These are phyloP conservation scores for Ogataea saltuana DNA, from an alignment of 805 yeast genomes.

Conservation along the genomic window DNA sequence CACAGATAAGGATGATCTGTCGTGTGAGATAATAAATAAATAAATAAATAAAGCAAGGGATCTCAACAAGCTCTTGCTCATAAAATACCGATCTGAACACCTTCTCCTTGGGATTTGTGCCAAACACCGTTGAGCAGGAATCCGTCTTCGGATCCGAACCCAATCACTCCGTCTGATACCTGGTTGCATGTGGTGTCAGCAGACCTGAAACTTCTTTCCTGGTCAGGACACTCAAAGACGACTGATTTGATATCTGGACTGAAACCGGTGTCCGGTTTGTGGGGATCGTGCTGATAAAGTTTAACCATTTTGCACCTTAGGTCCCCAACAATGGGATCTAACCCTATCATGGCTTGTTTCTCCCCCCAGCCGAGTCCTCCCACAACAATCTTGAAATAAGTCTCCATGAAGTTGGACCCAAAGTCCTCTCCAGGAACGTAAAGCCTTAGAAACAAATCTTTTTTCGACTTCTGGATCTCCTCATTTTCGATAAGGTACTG, in stretches of 20 bases:
- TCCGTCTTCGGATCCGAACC: slow-evolving; percentile 39
- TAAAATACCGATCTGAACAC: slow-evolving; percentile 15
- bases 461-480: slow-evolving; percentile 31
- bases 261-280: background rate
- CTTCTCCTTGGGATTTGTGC: slow-evolving; percentile 37
- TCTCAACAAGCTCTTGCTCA: too few species aligned
- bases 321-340: slow-evolving; percentile 55
- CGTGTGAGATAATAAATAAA: too few species aligned
- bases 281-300: slow-evolving; percentile 22
- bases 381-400: slow-evolving; percentile 56
- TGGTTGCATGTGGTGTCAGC: slow-evolving; percentile 6
- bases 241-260: slow-evolving; percentile 5
- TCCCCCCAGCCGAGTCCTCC: slow-evolving; percentile 82
- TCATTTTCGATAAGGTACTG: slow-evolving; percentile 49
- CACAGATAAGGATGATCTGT: background rate
- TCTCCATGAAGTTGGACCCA: slow-evolving; percentile 19
- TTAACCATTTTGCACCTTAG: slow-evolving; percentile 24
- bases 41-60: background rate
- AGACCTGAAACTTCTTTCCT: slow-evolving; percentile 14
- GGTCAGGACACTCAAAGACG: slow-evolving; percentile 29
- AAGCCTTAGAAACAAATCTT: slow-evolving; percentile 27
- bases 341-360: slow-evolving; percentile 62
- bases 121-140: slow-evolving; percentile 30
- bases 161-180: slow-evolving; percentile 26
- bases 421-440: slow-evolving; percentile 6